Evolutionary conservation across 2,329 filamentous ascomycete genomes (phyloP).

Genomic region (Trichoderma brevicompactum): DNA sequence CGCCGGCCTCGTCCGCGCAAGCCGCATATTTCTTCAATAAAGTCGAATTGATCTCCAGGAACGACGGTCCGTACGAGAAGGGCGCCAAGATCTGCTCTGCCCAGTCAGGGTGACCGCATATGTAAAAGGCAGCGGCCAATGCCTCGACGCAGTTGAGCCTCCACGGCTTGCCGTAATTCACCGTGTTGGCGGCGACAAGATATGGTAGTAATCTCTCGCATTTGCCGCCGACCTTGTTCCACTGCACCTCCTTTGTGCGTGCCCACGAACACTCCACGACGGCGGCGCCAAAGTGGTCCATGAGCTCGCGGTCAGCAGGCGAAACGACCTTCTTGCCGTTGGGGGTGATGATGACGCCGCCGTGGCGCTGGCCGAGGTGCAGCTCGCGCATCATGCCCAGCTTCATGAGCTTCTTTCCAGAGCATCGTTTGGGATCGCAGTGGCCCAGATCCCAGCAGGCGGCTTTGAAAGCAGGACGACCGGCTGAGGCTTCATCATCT

Average conservation of each 20-base stretch:
- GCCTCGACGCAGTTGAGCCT: constrained; percentile 95
- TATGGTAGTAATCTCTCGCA: constrained; percentile 92
- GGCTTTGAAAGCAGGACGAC: constrained; percentile 74
- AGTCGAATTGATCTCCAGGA: constrained; percentile 86
- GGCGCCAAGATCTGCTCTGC: constrained; percentile 79
- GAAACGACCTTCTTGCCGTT: constrained; percentile 88
- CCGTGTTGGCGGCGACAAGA: constrained; percentile 92
- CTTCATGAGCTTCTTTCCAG: constrained; percentile 91
- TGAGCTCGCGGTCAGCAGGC: constrained; percentile 77
- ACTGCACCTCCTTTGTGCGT: constrained; percentile 86
- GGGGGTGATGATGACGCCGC: constrained; percentile 90
- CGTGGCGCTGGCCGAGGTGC: constrained; percentile 87
- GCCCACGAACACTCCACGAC: constrained; percentile 99
- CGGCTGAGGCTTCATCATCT: constrained; percentile 36
- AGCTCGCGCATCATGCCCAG: constrained; percentile 93
- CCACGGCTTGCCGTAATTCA: constrained; percentile 97
- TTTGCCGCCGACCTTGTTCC: constrained; percentile 87
- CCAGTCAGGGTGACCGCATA: constrained; percentile 92
- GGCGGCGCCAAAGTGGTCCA: constrained; percentile 88
- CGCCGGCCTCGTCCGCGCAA: constrained; percentile 76
- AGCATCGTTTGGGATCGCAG: constrained; percentile 96
- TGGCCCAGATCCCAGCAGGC: constrained; percentile 98
- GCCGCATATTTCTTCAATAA: constrained; percentile 83
- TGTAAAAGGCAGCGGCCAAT: constrained; percentile 87
- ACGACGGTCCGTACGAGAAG: constrained; percentile 87